Conservation (phyloP, 208 protist genomes). For the Endotrypanum monterogeii region DNA sequence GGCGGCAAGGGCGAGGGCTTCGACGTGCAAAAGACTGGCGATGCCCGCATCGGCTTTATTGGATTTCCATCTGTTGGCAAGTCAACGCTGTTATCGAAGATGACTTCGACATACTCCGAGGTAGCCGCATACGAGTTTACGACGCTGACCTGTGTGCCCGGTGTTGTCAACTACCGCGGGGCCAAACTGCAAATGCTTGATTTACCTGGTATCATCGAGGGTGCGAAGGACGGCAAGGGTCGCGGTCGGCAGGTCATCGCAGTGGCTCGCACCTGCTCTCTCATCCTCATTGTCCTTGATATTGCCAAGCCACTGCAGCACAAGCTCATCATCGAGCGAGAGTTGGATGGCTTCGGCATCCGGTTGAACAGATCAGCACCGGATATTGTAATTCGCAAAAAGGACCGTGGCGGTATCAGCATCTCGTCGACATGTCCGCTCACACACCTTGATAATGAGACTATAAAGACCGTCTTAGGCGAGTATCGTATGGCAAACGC, state of each 20-base stretch:
- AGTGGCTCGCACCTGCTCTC: constrained; percentile 95
- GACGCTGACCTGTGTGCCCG: constrained; percentile 98
- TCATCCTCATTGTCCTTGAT: constrained; percentile 99
- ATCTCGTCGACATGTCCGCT: constrained; percentile 88
- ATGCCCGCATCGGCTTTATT: constrained; percentile 96
- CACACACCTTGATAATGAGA: constrained; percentile 92
- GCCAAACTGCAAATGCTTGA: constrained; percentile 96
- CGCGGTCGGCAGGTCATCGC: constrained; percentile 98
- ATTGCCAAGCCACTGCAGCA: constrained; percentile 96
- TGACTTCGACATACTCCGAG: constrained; percentile 97
- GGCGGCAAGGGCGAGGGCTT: constrained; percentile 96
- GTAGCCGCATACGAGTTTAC: constrained; percentile 99
- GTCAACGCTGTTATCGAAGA: constrained; percentile 97
- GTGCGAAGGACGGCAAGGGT: constrained; percentile 99
- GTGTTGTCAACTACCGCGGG: constrained; percentile 94
- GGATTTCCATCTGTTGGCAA: constrained; percentile 98
- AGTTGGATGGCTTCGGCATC: constrained; percentile 99
- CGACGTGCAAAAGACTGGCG: constrained; percentile 98
- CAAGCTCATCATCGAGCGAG: constrained; percentile 96
- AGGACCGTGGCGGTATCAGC: constrained; percentile 92
- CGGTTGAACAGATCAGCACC: constrained; percentile 97
- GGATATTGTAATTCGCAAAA: constrained; percentile 96
- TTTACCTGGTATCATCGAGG: constrained; percentile 99
- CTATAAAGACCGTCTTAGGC: constrained; percentile 91
- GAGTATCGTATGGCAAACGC: constrained; percentile 97